These are phyloP conservation scores for Chlamydomonas sphaeroides DNA, from an alignment of 139 green algal genomes.

Conservation along the genomic window DNA sequence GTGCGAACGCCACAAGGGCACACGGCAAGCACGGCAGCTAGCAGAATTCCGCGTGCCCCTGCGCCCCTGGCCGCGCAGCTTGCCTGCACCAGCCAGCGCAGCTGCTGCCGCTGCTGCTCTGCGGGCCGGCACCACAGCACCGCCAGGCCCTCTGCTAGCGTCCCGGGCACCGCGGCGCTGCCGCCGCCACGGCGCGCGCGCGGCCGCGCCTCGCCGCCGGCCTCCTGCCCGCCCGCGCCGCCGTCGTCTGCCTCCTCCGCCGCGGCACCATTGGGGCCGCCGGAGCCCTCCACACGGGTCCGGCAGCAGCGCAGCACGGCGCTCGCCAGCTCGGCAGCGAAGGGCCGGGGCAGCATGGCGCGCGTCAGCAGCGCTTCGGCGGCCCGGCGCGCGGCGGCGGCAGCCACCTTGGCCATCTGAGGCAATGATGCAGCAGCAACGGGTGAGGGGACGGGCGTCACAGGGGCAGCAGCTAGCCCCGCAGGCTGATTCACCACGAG, in stretches of 20 bases:
- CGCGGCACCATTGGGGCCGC: not conserved
- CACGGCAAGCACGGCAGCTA: no score
- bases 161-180: not conserved
- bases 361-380: not conserved
- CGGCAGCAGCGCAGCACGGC: conserved; percentile 9
- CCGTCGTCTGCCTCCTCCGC: not conserved
- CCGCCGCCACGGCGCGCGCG: not conserved
- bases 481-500: no score
- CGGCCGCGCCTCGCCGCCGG: not conserved
- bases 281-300: not conserved
- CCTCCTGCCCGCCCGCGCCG: not conserved
- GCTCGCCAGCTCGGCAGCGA: conserved; percentile 5
- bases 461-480: no score
- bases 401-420: conserved; percentile 1
- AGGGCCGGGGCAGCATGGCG: not conserved
- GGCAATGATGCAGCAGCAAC: no score
- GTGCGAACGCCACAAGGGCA: no score
- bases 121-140: conserved; percentile 3
- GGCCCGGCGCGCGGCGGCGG: conserved; percentile 3
- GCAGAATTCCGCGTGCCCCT: no score
- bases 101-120: conserved; percentile 23
- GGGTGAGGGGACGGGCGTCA: no score
- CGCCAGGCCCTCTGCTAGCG: not conserved
- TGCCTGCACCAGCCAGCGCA: conserved; percentile 17
- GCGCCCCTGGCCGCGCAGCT: no score